Base-by-base conservation (phyloP, 139 green algal species). In the Ostreobium quekettii region DNA sequence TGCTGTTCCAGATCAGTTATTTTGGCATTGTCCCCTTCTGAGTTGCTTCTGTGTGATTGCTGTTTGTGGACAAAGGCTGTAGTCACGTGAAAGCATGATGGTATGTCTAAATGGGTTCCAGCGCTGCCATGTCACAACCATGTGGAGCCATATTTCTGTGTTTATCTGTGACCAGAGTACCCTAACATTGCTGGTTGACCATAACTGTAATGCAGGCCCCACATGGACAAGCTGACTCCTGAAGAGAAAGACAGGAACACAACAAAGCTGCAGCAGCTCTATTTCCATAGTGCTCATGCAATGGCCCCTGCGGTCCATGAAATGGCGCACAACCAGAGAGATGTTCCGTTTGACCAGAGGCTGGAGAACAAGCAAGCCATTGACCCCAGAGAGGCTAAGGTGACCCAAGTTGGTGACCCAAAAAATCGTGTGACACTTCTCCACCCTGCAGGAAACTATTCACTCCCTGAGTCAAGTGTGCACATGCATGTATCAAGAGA, bases 241-340 rank as follows among this genome's bases (percentile, higher is more conserved):
- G 82, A 90, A 71, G 86, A 91, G 72, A 77, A 68, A 48, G 77
- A 66, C 78, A 82, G 86, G 36, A 93, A 93, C 75, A 71, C 53
- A 8, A 74, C 70, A 24, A 80, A 87, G 53, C 67, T 83, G 19
- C 85, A 95, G 66, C 65, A 89, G 58, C 49, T 97, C 60, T 96
- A 89, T 67, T 57, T 97, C 22, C 68, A 83, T 29, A 76, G 63
- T 53, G 66, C 32, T 32, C 87, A 97, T 84, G 66, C 84, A 30
- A 77, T 97, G 70, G 83, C 86, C 2, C 78, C 88, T 24, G 74
- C 77, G 36, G 76, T 93, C 22, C 78, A 80, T 36, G 74, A 86
- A 62, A 57, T 95, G 62, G 88, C 83, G 28, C 80, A 81, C 2
- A 70, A 57, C n/a, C 67, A 49, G 4, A 67, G 48, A 1, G 53